Evolutionary conservation across 768 basidiomycete species (phyloP).

Genomic region (Mycena maculata): DNA sequence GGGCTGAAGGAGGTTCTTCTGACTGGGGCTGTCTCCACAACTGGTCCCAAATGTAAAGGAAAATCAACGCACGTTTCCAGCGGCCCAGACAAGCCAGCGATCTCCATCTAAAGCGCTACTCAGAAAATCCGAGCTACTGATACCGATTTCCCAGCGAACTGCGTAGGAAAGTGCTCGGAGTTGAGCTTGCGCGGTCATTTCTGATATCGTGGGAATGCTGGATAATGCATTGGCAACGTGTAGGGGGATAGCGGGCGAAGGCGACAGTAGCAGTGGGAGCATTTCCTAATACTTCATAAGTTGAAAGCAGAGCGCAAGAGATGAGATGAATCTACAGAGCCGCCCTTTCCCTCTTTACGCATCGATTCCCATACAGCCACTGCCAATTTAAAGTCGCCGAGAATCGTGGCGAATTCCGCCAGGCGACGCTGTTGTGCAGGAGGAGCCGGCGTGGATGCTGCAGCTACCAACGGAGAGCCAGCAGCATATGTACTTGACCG

Average conservation of each 20-base stretch:
- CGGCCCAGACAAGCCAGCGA: conserved; percentile 88
- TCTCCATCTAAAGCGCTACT: conserved; percentile 75
- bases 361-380: conserved; percentile 86
- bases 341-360: conserved; percentile 88
- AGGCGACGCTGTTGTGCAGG: conserved; percentile 85
- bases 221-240: conserved; percentile 74
- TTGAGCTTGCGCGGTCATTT: conserved; percentile 72
- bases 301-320: not conserved
- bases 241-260: conserved; percentile 68
- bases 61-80: conserved; percentile 70
- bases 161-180: conserved; percentile 75
- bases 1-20: conserved; percentile 84
- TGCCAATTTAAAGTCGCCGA: conserved; percentile 92
- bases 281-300: conserved; percentile 70
- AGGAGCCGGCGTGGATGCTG: conserved; percentile 43
- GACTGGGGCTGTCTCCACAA: conserved; percentile 56
- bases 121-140: conserved; percentile 68
- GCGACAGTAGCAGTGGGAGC: conserved; percentile 75
- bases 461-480: conserved; percentile 40
- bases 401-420: conserved; percentile 93
- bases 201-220: conserved; percentile 55
- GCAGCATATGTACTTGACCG: conserved; percentile 51
- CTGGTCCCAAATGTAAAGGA: conserved; percentile 3
- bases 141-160: conserved; percentile 82
- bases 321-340: conserved; percentile 68